phyloP scores from a whole-genome alignment of 495 filamentous ascomycete genomes.

The Hyaloscypha bicolor region DNA sequence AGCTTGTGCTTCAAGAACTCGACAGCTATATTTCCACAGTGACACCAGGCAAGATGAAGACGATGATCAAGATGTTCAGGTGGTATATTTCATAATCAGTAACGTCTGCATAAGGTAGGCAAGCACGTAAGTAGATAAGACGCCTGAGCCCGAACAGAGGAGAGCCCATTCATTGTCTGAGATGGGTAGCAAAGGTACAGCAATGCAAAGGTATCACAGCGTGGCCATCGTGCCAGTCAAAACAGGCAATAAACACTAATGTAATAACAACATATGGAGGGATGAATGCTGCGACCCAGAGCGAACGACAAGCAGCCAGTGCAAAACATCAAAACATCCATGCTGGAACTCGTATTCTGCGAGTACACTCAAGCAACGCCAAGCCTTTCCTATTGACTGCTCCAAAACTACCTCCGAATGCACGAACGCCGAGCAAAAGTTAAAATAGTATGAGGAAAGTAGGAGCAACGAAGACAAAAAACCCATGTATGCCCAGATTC shows the following conservation, averaged over 20 bases:
- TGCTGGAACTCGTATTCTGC: constrained; percentile 29
- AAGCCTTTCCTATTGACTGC: constrained; percentile 19
- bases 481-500: constrained; percentile 8
- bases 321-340: constrained; percentile 18
- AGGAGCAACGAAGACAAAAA: constrained; percentile 36
- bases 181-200: constrained; percentile 10
- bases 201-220: constrained; percentile 30
- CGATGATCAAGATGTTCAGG: background rate
- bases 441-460: constrained; percentile 29
- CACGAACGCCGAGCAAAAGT: constrained; percentile 28
- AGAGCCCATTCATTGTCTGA: background rate
- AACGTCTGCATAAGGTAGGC: constrained; percentile 21
- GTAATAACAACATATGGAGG: constrained; percentile 13
- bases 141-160: background rate
- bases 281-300: constrained; percentile 27
- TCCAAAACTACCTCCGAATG: constrained; percentile 35
- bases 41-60: background rate
- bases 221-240: constrained; percentile 14
- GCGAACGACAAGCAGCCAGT: constrained; percentile 1
- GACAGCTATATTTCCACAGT: too few relatives aligned
- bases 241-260: constrained; percentile 27
- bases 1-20: too few relatives aligned
- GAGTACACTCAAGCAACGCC: constrained; percentile 27
- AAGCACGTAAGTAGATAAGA: constrained; percentile 9
- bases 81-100: constrained; percentile 13